These are phyloP conservation scores for Juglanconis juglandina DNA, from an alignment of 2,329 filamentous ascomycete genomes.

Conservation along the genomic window DNA sequence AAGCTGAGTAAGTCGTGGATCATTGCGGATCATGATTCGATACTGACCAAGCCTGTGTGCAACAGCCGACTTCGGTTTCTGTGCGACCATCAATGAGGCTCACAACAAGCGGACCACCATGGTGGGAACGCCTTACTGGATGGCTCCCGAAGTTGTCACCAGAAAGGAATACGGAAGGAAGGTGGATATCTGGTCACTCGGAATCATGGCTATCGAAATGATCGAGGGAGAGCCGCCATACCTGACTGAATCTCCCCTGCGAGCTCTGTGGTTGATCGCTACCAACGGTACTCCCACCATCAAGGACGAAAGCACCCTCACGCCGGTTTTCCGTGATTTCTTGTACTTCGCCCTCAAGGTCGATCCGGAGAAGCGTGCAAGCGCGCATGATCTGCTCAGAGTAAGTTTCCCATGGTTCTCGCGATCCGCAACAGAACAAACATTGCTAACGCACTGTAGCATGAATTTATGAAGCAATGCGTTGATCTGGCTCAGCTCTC, in stretches of 20 bases:
- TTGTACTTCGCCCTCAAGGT: slow-evolving; percentile 91
- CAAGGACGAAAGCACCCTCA: slow-evolving; percentile 84
- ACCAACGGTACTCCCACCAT: slow-evolving; percentile 94
- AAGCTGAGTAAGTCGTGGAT: slow-evolving; percentile 74
- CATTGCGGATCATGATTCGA: neutral
- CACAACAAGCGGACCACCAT: slow-evolving; percentile 98
- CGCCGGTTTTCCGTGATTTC: slow-evolving; percentile 83
- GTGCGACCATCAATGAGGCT: slow-evolving; percentile 94
- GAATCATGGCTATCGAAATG: slow-evolving; percentile 99
- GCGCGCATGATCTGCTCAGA: slow-evolving; percentile 86
- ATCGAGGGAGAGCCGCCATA: slow-evolving; percentile 98
- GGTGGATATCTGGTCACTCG: slow-evolving; percentile 97
- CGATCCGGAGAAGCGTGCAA: slow-evolving; percentile 93
- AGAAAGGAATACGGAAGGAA: slow-evolving; percentile 97
- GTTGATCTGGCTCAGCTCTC: slow-evolving; percentile 74
- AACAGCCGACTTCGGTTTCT: slow-evolving; percentile 94
- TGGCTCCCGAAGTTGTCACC: slow-evolving; percentile 97
- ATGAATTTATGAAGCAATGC: slow-evolving; percentile 76
- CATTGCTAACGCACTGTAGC: slow-evolving; percentile 43
- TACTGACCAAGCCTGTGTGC: neutral
- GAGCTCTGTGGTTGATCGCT: slow-evolving; percentile 91
- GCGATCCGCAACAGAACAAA: slow-evolving; percentile 19
- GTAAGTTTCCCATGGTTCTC: slow-evolving; percentile 44
- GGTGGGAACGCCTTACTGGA: slow-evolving; percentile 99
- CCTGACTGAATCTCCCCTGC: slow-evolving; percentile 87